These are phyloP conservation scores for Cenchrus americanus DNA, from an alignment of 176 grass and related monocot genomes.

Conservation along the genomic window DNA sequence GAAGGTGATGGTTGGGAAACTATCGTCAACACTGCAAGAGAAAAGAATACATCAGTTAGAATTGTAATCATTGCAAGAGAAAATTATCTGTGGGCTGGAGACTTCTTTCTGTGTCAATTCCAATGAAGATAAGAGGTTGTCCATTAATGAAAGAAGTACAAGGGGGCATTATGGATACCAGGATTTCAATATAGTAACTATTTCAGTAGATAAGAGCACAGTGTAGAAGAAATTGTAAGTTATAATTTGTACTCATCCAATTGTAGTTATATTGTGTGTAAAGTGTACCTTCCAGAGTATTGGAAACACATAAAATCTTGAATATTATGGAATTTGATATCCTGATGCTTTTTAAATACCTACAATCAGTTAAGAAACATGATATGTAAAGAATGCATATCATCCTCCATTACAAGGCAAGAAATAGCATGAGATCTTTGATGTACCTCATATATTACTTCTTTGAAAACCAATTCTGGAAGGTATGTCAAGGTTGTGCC, in stretches of 20 bases:
- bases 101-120: constrained; percentile 31
- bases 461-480: constrained; percentile 84
- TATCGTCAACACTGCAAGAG: constrained; percentile 81
- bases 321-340: constrained; percentile 66
- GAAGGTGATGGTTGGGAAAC: constrained; percentile 78
- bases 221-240: constrained; percentile 12
- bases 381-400: constrained; percentile 35
- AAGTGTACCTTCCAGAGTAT: constrained; percentile 74
- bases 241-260: constrained; percentile 6
- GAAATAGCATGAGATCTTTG: constrained; percentile 17
- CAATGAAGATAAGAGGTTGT: background rate
- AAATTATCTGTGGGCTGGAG: background rate
- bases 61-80: background rate
- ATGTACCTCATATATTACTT: constrained; percentile 66
- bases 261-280: constrained; percentile 29
- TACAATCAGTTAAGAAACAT: constrained; percentile 49
- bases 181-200: background rate
- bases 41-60: constrained; percentile 45
- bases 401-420: constrained; percentile 28
- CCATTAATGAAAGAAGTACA: background rate
- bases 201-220: background rate
- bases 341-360: constrained; percentile 74
- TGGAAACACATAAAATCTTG: constrained; percentile 89
- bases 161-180: constrained; percentile 11
- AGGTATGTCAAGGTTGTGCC: constrained; percentile 96